Evolutionary conservation across 1,139 yeast genomes (phyloP).

Genomic region (Zhuliangozyma parablackwelliae): DNA sequence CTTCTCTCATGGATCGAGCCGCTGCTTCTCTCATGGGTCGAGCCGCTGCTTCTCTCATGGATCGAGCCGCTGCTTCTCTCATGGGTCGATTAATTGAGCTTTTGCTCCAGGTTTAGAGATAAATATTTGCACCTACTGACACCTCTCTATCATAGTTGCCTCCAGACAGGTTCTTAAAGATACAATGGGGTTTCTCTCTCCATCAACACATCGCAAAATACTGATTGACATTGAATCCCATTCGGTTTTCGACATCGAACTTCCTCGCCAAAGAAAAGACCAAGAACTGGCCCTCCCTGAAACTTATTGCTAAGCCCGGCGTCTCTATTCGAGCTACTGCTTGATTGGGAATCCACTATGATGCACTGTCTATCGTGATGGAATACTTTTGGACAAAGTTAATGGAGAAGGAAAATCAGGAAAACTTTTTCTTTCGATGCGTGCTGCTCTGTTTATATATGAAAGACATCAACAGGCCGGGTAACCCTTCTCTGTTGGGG

Average conservation of each 20-base stretch:
- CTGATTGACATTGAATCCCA: conserved; percentile 15
- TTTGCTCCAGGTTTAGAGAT: too few relatives aligned
- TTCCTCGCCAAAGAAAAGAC: conserved; percentile 5
- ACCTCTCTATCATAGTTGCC: conserved; percentile 46
- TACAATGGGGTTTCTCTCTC: conserved; percentile 33
- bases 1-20: too few relatives aligned
- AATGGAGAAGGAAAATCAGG: conserved; percentile 14
- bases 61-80: too few relatives aligned
- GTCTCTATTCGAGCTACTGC: too few relatives aligned
- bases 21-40: too few relatives aligned
- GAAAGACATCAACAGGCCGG: too few relatives aligned
- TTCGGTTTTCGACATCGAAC: conserved; percentile 1
- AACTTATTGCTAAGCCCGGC: too few relatives aligned
- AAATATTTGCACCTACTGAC: conserved; percentile 46
- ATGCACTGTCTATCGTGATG: conserved; percentile 53
- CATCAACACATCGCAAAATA: conserved; percentile 45
- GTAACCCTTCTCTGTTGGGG: too few relatives aligned
- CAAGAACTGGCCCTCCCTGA: conserved; percentile 20
- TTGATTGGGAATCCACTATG: conserved; percentile 17
- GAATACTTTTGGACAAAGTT: conserved; percentile 53
- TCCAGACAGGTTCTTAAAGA: conserved; percentile 55
- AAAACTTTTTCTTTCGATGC: too few relatives aligned
- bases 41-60: too few relatives aligned
- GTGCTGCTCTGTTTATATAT: too few relatives aligned
- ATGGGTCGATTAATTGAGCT: too few relatives aligned